phyloP scores from a whole-genome alignment of 495 filamentous ascomycete genomes.

The Neurospora discreta region DNA sequence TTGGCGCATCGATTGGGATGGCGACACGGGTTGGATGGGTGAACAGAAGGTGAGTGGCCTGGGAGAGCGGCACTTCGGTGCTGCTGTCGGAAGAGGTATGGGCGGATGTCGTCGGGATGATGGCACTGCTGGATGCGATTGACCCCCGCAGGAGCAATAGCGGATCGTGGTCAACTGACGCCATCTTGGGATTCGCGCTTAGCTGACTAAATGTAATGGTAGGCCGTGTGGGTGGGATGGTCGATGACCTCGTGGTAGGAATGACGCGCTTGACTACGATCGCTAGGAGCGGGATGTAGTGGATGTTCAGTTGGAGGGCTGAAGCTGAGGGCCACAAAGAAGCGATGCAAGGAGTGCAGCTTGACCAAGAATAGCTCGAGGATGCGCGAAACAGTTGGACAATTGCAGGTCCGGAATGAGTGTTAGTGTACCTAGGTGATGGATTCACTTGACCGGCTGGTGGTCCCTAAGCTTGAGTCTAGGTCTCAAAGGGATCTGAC shows the following conservation, averaged over 20 bases:
- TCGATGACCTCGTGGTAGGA: not conserved
- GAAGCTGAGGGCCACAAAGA: not conserved
- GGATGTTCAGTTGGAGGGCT: not conserved
- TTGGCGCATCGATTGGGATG: constrained; percentile 64
- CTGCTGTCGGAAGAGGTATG: constrained; percentile 32
- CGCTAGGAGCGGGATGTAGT: not conserved
- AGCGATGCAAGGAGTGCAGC: not conserved
- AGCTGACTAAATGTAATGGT: not conserved
- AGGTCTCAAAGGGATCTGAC: no score
- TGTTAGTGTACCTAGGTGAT: not conserved
- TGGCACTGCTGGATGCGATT: constrained; percentile 53
- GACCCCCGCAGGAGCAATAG: constrained; percentile 70
- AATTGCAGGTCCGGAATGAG: not conserved
- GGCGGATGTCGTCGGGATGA: constrained; percentile 57
- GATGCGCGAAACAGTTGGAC: not conserved
- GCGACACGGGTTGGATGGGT: constrained; percentile 46
- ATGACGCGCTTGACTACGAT: not conserved
- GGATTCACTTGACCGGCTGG: not conserved
- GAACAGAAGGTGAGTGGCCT: constrained; percentile 79
- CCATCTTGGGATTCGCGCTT: constrained; percentile 20
- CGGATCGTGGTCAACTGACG: constrained; percentile 45
- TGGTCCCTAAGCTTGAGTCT: no score
- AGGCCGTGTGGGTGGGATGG: not conserved
- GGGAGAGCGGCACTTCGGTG: constrained; percentile 44
- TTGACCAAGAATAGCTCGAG: not conserved